Conservation (phyloP, 192 early-diverging fungal species). For the Diversispora epigaea region DNA sequence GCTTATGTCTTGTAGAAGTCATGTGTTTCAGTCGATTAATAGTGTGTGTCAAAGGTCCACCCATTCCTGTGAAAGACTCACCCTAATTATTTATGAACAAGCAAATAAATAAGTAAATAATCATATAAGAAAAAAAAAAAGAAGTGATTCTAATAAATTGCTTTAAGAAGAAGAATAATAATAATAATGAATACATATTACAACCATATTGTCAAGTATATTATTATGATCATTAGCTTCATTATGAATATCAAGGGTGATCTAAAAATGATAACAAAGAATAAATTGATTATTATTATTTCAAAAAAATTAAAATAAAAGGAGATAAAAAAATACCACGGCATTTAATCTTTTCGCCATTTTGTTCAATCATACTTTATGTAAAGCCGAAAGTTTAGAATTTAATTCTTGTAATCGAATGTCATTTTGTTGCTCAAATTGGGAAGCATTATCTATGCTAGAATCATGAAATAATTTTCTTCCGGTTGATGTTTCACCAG, state of each 20-base stretch:
- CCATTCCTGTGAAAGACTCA: not conserved
- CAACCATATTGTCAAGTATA: constrained; percentile 44
- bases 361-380: constrained; percentile 35
- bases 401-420: constrained; percentile 44
- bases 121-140: not conserved
- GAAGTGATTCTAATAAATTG: no score
- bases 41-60: not conserved
- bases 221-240: constrained; percentile 45
- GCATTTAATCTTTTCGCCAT: no score
- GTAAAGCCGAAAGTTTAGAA: constrained; percentile 44
- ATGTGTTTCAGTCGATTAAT: constrained; percentile 16
- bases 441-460: not conserved
- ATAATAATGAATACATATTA: no score
- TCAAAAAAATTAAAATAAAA: not conserved
- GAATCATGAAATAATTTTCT: not conserved
- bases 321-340: not conserved
- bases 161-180: no score
- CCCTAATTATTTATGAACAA: not conserved
- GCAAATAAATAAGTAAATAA: not conserved
- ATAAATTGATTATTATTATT: not conserved
- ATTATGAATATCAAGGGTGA: constrained; percentile 49
- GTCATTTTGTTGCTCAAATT: constrained; percentile 50
- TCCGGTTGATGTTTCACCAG: not conserved
- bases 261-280: constrained; percentile 29
- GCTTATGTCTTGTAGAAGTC: constrained; percentile 7